Evolutionary conservation across 2,329 filamentous ascomycete genomes (phyloP).

Genomic region (Hypoxylon sp.): DNA sequence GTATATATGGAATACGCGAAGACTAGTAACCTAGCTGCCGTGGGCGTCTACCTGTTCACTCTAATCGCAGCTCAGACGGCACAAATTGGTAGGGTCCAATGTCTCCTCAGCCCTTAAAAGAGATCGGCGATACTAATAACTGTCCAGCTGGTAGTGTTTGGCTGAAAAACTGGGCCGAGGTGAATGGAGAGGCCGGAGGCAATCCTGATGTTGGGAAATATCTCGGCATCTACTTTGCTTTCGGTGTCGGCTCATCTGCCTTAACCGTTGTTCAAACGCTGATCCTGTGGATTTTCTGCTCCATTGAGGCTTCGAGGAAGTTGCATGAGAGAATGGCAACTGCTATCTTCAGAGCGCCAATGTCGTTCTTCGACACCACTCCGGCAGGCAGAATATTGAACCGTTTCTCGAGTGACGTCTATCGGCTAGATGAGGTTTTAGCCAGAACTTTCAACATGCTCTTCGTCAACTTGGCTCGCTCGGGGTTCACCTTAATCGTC

Average conservation of each 20-base stretch:
- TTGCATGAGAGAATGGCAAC: conserved; percentile 97
- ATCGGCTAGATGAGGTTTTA: conserved; percentile 90
- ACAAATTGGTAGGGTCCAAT: conserved; percentile 75
- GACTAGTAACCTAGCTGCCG: conserved; percentile 89
- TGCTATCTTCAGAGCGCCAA: conserved; percentile 96
- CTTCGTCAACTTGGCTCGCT: conserved; percentile 80
- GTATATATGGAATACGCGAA: conserved; percentile 96
- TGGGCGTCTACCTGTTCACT: conserved; percentile 81
- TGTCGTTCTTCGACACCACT: conserved; percentile 99
- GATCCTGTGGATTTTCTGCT: conserved; percentile 99
- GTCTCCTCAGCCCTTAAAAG: conserved; percentile 1
- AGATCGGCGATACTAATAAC: conserved; percentile 39
- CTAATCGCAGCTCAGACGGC: conserved; percentile 84
- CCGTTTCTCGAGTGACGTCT: conserved; percentile 90
- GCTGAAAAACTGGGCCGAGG: conserved; percentile 93
- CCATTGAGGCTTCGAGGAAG: conserved; percentile 97
- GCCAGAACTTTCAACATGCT: conserved; percentile 98
- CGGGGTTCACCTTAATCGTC: conserved; percentile 86
- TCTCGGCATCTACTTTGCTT: conserved; percentile 94
- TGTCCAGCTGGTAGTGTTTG: conserved; percentile 81
- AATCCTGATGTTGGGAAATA: conserved; percentile 89
- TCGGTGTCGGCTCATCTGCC: conserved; percentile 87
- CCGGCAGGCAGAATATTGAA: conserved; percentile 97
- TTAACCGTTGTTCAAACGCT: conserved; percentile 93
- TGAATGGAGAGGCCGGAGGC: conserved; percentile 74